A percentile compares a stretch with the other conserved stretches of the same genome.
Evolutionary conservation across 805 yeast genomes (phyloP).

Genomic region (Lachancea meyersii): DNA sequence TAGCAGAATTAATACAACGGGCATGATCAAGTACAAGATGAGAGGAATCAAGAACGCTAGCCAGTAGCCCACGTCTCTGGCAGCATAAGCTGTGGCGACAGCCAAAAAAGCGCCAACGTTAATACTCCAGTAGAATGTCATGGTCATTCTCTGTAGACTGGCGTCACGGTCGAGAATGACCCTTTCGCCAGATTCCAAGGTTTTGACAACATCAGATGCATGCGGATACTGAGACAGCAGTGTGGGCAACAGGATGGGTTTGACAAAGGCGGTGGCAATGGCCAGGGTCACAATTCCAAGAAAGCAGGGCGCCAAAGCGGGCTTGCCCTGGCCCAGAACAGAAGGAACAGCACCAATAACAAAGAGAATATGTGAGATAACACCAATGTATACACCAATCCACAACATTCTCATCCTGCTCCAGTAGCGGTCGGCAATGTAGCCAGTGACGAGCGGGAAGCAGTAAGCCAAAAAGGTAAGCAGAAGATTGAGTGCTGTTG

Average conservation of each 20-base stretch:
- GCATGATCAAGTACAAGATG: slow-evolving; percentile 48
- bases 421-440: slow-evolving; percentile 64
- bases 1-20: slow-evolving; percentile 39
- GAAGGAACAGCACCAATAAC: slow-evolving; percentile 62
- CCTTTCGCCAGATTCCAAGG: slow-evolving; percentile 53
- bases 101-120: slow-evolving; percentile 71
- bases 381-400: slow-evolving; percentile 40
- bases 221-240: slow-evolving; percentile 71
- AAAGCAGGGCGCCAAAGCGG: slow-evolving; percentile 7
- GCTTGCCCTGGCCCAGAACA: slow-evolving; percentile 37
- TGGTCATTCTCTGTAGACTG: slow-evolving; percentile 67
- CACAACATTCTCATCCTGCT: slow-evolving; percentile 69
- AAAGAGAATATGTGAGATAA: slow-evolving; percentile 58
- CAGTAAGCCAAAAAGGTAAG: slow-evolving; percentile 80
- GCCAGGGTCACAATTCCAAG: slow-evolving; percentile 43
- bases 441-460: slow-evolving; percentile 73
- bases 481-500: slow-evolving; percentile 66
- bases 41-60: slow-evolving; percentile 71
- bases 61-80: slow-evolving; percentile 59
- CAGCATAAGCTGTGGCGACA: slow-evolving; percentile 71
- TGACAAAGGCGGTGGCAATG: slow-evolving; percentile 73
- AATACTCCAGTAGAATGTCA: slow-evolving; percentile 70
- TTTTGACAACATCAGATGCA: slow-evolving; percentile 52
- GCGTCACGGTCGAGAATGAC: slow-evolving; percentile 65
- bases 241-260: slow-evolving; percentile 61